phyloP scores from a whole-genome alignment of 345 rosid genomes.

The Stellera chamaejasme region DNA sequence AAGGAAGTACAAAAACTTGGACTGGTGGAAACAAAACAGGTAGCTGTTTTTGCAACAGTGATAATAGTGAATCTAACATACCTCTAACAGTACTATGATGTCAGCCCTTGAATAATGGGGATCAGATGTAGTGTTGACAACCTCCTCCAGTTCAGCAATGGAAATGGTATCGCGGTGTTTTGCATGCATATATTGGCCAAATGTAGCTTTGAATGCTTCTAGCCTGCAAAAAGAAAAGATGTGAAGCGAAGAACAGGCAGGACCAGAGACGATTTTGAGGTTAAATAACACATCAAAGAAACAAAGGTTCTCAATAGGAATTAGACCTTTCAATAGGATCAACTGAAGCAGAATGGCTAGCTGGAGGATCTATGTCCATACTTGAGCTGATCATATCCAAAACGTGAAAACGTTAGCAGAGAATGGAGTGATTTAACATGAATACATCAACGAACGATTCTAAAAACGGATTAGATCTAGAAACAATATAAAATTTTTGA shows the following conservation, averaged over 20 bases:
- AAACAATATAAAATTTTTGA: neutral
- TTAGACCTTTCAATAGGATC: conserved; percentile 57
- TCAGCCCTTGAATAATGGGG: conserved; percentile 56
- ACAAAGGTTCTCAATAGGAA: neutral
- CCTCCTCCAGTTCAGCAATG: conserved; percentile 60
- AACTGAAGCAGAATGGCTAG: conserved; percentile 31
- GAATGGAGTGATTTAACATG: neutral
- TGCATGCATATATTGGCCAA: conserved; percentile 81
- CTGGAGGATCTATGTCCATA: conserved; percentile 78
- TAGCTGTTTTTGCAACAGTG: too few relatives aligned
- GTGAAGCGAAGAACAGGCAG: too few relatives aligned
- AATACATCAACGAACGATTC: neutral
- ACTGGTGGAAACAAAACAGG: too few relatives aligned
- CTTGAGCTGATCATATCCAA: conserved; percentile 25
- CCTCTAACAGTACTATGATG: conserved; percentile 69
- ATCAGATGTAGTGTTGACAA: conserved; percentile 44
- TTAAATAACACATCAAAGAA: neutral
- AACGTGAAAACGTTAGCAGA: conserved; percentile 4
- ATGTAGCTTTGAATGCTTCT: conserved; percentile 63
- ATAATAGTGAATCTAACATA: conserved; percentile 11
- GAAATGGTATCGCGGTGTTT: conserved; percentile 59
- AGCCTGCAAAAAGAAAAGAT: conserved; percentile 25
- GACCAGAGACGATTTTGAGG: too few relatives aligned
- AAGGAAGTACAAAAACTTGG: too few relatives aligned
- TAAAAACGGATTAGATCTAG: neutral